A percentile compares a stretch with the other conserved stretches of the same genome.
Conservation (phyloP, 1,139 yeast species). For the Spathaspora sp. region DNA sequence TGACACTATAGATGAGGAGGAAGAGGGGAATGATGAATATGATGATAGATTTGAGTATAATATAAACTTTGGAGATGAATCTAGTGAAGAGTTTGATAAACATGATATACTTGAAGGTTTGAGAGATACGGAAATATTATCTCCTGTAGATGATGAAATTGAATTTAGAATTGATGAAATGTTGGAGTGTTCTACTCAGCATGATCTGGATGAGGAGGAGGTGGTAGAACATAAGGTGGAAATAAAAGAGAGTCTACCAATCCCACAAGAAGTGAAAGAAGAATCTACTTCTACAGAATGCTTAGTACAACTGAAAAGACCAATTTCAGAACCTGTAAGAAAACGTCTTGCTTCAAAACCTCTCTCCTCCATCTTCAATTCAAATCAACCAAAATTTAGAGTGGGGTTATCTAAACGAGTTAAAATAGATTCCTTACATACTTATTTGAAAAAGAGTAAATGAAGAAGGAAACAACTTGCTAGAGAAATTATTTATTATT, state of each 20-base stretch:
- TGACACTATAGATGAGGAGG: background rate
- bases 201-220: slow-evolving; percentile 4
- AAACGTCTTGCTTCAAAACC: slow-evolving; percentile 13
- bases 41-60: slow-evolving; percentile 9
- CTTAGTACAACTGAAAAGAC: background rate
- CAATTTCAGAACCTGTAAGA: slow-evolving; percentile 1
- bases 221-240: too few relatives aligned
- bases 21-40: slow-evolving; percentile 6
- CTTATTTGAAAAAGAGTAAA: slow-evolving; percentile 13
- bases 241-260: too few relatives aligned
- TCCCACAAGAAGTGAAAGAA: background rate
- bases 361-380: slow-evolving; percentile 14
- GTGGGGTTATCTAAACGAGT: slow-evolving; percentile 34
- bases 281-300: background rate
- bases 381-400: slow-evolving; percentile 16
- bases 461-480: background rate
- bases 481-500: slow-evolving; percentile 2
- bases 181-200: slow-evolving; percentile 10
- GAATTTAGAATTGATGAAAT: slow-evolving; percentile 6
- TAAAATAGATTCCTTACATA: slow-evolving; percentile 34
- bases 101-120: slow-evolving; percentile 5
- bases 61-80: slow-evolving; percentile 7
- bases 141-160: background rate
- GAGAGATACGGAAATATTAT: background rate
- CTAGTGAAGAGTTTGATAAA: slow-evolving; percentile 10